Conservation (phyloP, 1,139 yeast species). For the Geotrichum klebahnii region DNA sequence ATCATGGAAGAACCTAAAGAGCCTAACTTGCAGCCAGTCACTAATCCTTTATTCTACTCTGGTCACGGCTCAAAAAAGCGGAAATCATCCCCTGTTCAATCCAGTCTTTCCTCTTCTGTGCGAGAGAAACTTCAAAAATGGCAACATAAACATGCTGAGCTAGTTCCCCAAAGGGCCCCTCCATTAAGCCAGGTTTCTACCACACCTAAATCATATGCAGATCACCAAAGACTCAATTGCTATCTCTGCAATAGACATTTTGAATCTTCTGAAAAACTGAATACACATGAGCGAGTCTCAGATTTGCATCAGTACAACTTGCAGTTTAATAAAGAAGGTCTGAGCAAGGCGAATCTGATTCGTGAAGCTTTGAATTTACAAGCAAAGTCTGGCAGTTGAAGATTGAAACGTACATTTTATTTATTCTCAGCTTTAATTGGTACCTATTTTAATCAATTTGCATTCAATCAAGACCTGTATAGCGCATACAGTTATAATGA, state of each 20-base stretch:
- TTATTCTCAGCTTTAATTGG: not conserved
- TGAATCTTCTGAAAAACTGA: slow-evolving; percentile 15
- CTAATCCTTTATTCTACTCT: not conserved
- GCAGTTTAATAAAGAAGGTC: not conserved
- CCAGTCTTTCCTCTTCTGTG: not conserved
- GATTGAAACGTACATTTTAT: not conserved
- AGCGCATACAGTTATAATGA: no score
- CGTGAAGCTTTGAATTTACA: not conserved
- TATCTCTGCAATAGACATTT: slow-evolving; percentile 17
- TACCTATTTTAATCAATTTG: no score
- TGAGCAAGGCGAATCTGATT: not conserved
- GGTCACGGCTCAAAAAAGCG: slow-evolving; percentile 3
- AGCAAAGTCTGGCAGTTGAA: not conserved
- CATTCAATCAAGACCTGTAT: no score
- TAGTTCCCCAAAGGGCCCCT: not conserved
- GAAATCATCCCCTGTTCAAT: not conserved
- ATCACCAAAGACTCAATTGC: slow-evolving; percentile 16
- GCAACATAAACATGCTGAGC: slow-evolving; percentile 8
- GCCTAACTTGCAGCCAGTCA: not conserved
- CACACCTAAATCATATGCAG: slow-evolving; percentile 12
- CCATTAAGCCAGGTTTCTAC: not conserved
- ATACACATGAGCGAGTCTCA: slow-evolving; percentile 16
- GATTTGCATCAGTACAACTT: slow-evolving; percentile 11
- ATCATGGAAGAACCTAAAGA: not conserved
- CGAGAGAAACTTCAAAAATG: slow-evolving; percentile 7